Evolutionary conservation across 1,139 yeast genomes (phyloP).

Genomic region (Pichia cactophila): DNA sequence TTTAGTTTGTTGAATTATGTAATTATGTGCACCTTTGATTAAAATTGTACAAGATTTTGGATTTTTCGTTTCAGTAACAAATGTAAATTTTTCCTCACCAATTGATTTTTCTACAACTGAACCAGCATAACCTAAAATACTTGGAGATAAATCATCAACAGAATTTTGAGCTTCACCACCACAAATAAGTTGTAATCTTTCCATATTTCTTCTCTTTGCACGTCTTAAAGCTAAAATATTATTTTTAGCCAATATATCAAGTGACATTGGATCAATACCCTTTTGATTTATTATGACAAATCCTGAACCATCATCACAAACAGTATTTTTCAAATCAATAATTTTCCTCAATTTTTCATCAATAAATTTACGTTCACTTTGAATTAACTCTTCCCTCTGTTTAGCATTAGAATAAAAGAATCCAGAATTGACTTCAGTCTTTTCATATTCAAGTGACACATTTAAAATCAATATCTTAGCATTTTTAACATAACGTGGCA

Average conservation of each 20-base stretch:
- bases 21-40: constrained; percentile 88
- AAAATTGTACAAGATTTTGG: constrained; percentile 89
- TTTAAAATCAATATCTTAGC: constrained; percentile 83
- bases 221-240: constrained; percentile 91
- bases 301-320: constrained; percentile 69
- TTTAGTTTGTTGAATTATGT: constrained; percentile 82
- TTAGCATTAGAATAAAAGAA: constrained; percentile 93
- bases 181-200: constrained; percentile 88
- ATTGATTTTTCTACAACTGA: constrained; percentile 84
- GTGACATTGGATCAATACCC: constrained; percentile 95
- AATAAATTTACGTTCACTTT: constrained; percentile 88
- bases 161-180: constrained; percentile 99
- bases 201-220: constrained; percentile 99
- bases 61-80: constrained; percentile 83
- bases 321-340: constrained; percentile 85
- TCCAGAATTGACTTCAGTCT: constrained; percentile 95
- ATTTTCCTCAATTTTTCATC: constrained; percentile 90
- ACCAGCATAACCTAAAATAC: constrained; percentile 85
- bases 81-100: constrained; percentile 97
- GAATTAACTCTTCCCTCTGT: constrained; percentile 91
- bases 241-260: constrained; percentile 89
- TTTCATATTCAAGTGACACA: constrained; percentile 93
- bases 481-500: constrained; percentile 84
- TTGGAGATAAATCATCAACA: constrained; percentile 86
- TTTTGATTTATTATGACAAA: constrained; percentile 96